Conservation (phyloP, 257 asterid species). For the Nicotiana tabacum region DNA sequence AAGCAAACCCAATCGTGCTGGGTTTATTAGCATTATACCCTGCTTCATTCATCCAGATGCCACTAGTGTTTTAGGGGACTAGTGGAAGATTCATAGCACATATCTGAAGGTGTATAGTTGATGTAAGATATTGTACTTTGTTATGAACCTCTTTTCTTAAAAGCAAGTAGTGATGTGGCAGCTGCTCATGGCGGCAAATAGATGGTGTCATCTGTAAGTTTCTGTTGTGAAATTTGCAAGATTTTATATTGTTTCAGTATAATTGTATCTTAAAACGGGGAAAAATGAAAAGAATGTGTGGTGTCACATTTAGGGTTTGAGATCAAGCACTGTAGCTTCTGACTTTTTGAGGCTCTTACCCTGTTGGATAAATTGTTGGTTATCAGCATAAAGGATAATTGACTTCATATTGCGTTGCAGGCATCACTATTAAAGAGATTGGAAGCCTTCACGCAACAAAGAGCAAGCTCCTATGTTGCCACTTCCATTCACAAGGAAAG, state of each 20-base stretch:
- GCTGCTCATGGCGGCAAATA: background rate
- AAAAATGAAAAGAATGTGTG: background rate
- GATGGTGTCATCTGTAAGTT: background rate
- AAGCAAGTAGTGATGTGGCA: background rate
- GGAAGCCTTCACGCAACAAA: constrained; percentile 22
- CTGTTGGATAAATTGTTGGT: background rate
- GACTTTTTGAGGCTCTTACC: background rate
- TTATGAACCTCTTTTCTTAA: background rate
- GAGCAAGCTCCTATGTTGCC: constrained; percentile 42
- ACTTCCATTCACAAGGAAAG: constrained; percentile 36
- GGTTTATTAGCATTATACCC: constrained; percentile 2
- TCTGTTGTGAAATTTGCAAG: background rate
- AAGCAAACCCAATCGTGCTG: background rate
- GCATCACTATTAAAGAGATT: constrained; percentile 22
- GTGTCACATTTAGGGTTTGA: background rate
- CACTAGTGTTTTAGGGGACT: constrained; percentile 6
- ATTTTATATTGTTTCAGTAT: background rate
- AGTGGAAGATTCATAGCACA: background rate
- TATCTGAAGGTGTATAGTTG: background rate
- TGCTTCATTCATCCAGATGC: background rate
- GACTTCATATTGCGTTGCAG: constrained; percentile 18
- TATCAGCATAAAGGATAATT: background rate
- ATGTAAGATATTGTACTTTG: background rate
- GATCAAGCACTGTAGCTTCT: constrained; percentile 1
- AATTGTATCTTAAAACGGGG: background rate